These are phyloP conservation scores for Fusarium luffae DNA, from an alignment of 2,329 filamentous ascomycete genomes.

Conservation along the genomic window DNA sequence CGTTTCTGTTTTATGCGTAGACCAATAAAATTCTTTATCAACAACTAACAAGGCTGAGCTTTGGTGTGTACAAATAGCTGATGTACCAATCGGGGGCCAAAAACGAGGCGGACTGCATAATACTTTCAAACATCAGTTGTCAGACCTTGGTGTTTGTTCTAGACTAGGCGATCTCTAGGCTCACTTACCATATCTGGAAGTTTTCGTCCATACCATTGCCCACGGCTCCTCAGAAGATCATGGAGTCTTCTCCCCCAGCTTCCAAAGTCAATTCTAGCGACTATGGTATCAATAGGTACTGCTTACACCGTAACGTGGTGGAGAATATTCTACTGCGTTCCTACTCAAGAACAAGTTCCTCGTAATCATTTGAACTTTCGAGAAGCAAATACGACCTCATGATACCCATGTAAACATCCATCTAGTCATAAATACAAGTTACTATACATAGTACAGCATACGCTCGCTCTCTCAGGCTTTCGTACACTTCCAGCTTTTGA, in stretches of 20 bases:
- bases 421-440: constrained; percentile 20
- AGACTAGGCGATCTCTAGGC: background rate
- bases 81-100: background rate
- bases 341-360: background rate
- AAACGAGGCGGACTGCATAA: constrained; percentile 9
- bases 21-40: constrained; percentile 9
- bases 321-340: background rate
- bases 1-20: background rate
- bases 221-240: background rate
- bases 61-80: background rate
- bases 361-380: constrained; percentile 4
- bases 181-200: background rate
- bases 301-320: background rate
- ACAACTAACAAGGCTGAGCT: constrained; percentile 29
- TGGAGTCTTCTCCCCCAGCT: background rate
- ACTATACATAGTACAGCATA: constrained; percentile 26
- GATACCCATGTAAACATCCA: background rate
- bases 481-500: constrained; percentile 2
- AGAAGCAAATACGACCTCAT: background rate
- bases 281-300: background rate
- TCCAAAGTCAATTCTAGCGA: background rate
- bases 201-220: background rate
- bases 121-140: background rate
- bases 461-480: background rate
- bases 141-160: background rate